phyloP scores from a whole-genome alignment of 495 filamentous ascomycete genomes.

The Penicillium paxilli region DNA sequence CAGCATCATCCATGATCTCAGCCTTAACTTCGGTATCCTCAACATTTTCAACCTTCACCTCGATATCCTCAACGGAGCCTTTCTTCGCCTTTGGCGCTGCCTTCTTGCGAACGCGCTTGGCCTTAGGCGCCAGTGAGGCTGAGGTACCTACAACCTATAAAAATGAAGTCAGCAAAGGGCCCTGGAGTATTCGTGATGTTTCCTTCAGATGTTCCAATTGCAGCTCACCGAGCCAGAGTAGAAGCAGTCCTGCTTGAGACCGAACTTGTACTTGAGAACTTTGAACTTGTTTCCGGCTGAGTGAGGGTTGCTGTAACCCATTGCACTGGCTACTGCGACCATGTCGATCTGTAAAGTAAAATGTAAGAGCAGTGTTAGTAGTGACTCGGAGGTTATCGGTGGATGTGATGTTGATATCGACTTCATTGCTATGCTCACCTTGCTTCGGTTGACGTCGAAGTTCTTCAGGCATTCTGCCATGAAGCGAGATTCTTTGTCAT shows the following conservation, averaged over 20 bases:
- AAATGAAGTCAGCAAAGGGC: neutral
- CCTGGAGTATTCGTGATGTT: neutral
- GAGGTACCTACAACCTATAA: neutral
- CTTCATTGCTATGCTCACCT: too few species aligned
- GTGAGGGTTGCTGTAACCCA: constrained; percentile 30
- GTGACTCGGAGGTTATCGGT: too few species aligned
- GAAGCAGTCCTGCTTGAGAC: constrained; percentile 6
- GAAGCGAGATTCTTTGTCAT: neutral
- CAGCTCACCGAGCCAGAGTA: neutral
- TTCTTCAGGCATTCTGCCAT: constrained; percentile 2
- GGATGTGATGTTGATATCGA: too few species aligned
- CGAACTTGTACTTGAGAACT: constrained; percentile 26
- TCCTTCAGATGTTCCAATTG: too few species aligned
- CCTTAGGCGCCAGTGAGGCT: neutral
- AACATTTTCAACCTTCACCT: neutral
- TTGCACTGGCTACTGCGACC: constrained; percentile 16
- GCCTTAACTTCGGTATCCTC: neutral
- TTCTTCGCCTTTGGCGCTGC: neutral
- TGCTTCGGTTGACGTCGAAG: neutral
- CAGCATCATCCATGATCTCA: too few species aligned
- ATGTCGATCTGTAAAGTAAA: constrained; percentile 26
- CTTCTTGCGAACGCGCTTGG: neutral
- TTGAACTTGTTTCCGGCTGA: constrained; percentile 34
- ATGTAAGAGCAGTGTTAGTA: too few species aligned
- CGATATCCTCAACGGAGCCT: neutral